phyloP scores from a whole-genome alignment of 2,329 filamentous ascomycete species.

The Didymella exigua region DNA sequence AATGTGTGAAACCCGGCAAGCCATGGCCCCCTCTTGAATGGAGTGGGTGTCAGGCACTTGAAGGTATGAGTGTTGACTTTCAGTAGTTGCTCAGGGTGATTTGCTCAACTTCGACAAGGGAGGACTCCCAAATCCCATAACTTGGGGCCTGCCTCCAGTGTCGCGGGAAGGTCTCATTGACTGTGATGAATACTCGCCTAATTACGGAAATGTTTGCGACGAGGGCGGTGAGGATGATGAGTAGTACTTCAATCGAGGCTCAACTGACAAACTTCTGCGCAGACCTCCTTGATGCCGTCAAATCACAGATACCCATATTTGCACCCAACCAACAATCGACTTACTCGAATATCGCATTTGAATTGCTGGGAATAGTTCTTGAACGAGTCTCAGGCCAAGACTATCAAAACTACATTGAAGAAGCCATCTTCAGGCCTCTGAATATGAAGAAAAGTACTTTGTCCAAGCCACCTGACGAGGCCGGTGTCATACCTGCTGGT shows the following conservation, averaged over 20 bases:
- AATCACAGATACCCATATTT: slow-evolving; percentile 44
- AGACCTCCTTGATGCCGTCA: slow-evolving; percentile 45
- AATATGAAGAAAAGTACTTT: slow-evolving; percentile 40
- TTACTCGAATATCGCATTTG: slow-evolving; percentile 52
- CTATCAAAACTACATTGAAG: slow-evolving; percentile 48
- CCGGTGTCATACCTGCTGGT: slow-evolving; percentile 48
- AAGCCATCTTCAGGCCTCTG: slow-evolving; percentile 49
- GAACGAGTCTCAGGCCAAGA: slow-evolving; percentile 45
- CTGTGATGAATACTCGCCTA: slow-evolving; percentile 45
- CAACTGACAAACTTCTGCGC: slow-evolving; percentile 14
- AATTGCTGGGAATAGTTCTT: slow-evolving; percentile 51
- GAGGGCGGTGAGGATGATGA: slow-evolving; percentile 21
- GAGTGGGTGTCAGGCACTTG: slow-evolving; percentile 17
- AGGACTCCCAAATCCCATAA: slow-evolving; percentile 3
- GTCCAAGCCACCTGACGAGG: slow-evolving; percentile 37
- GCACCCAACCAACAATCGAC: slow-evolving; percentile 52
- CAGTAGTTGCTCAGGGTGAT: slow-evolving; percentile 38
- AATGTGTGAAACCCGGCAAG: slow-evolving; percentile 34
- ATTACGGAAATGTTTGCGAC: slow-evolving; percentile 40
- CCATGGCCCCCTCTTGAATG: not conserved
- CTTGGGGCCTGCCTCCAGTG: slow-evolving; percentile 45
- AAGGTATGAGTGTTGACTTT: slow-evolving; percentile 36
- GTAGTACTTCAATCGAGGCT: not conserved
- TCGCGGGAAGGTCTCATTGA: slow-evolving; percentile 37
- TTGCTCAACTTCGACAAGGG: slow-evolving; percentile 28